phyloP scores from a whole-genome alignment of 371 early-diverging fungal genomes.

The Mortierella sp. region DNA sequence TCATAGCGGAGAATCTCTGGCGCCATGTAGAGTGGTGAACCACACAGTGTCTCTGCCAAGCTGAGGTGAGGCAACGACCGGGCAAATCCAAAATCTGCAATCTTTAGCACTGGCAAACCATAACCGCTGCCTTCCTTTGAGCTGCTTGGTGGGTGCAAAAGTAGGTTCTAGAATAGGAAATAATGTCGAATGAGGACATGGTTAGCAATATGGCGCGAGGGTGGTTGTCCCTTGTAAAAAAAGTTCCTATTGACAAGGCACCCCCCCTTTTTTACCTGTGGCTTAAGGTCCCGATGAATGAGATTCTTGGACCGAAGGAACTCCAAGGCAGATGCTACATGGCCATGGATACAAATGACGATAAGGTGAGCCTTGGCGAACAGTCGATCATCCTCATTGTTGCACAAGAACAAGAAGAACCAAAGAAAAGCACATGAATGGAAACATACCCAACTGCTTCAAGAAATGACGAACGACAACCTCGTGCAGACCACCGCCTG shows the following conservation, averaged over 20 bases:
- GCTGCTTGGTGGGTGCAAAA: slow-evolving; percentile 71
- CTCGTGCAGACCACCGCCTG: slow-evolving; percentile 84
- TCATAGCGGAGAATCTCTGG: slow-evolving; percentile 95
- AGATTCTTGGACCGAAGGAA: slow-evolving; percentile 88
- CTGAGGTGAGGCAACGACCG: slow-evolving; percentile 84
- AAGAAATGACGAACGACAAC: slow-evolving; percentile 85
- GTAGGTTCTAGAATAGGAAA: slow-evolving; percentile 72
- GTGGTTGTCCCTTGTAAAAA: neutral
- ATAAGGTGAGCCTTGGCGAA: slow-evolving; percentile 11
- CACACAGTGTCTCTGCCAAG: slow-evolving; percentile 95
- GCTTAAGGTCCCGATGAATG: slow-evolving; percentile 98
- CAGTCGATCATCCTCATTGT: neutral
- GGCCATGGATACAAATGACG: neutral
- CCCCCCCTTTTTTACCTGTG: slow-evolving; percentile 72
- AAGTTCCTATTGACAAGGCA: neutral
- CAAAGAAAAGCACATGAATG: neutral
- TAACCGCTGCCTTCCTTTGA: slow-evolving; percentile 58
- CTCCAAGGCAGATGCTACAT: slow-evolving; percentile 75
- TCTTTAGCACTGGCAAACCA: slow-evolving; percentile 82
- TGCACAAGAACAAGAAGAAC: neutral
- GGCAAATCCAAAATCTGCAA: slow-evolving; percentile 98
- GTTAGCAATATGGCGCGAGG: neutral
- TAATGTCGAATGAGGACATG: neutral
- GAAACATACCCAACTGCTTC: slow-evolving; percentile 80
- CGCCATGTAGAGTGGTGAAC: slow-evolving; percentile 97